phyloP scores from a whole-genome alignment of 495 filamentous ascomycete genomes.

The Hypoxylon subgilvum region DNA sequence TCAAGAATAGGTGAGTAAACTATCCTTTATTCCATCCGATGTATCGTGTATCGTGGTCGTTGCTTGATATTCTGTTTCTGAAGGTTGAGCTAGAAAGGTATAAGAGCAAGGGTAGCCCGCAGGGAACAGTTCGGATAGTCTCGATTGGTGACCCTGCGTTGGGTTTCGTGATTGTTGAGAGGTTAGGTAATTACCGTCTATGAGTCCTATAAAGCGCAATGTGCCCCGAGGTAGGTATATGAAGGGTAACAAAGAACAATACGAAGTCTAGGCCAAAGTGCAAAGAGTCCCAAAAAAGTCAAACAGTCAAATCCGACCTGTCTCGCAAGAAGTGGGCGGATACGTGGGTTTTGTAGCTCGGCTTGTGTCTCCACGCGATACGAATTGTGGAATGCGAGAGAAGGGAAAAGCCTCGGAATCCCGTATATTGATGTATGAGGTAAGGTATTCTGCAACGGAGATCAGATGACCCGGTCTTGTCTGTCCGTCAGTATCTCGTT shows the following conservation, averaged over 20 bases:
- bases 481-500: conserved; percentile 7
- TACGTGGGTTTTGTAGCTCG: conserved; percentile 44
- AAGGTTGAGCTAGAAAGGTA: too few species aligned
- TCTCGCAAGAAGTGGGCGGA: conserved; percentile 38
- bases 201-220: conserved; percentile 14
- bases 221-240: conserved; percentile 5
- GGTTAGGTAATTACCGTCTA: conserved; percentile 16
- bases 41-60: conserved; percentile 8
- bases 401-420: conserved; percentile 42
- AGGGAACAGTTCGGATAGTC: conserved; percentile 17
- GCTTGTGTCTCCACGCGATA: conserved; percentile 42
- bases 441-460: conserved; percentile 38
- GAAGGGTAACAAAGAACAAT: conserved; percentile 11
- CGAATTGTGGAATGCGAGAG: conserved; percentile 44
- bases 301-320: conserved; percentile 21
- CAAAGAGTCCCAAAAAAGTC: conserved; percentile 17
- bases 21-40: conserved; percentile 30
- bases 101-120: conserved; percentile 29
- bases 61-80: conserved; percentile 14
- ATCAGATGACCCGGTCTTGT: conserved; percentile 27
- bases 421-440: conserved; percentile 38
- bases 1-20: not conserved
- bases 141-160: conserved; percentile 17
- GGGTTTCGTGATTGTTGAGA: conserved; percentile 11
- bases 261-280: conserved; percentile 20